Base-by-base conservation (phyloP, 345 rosid genomes). In the Iberis pinnata region DNA sequence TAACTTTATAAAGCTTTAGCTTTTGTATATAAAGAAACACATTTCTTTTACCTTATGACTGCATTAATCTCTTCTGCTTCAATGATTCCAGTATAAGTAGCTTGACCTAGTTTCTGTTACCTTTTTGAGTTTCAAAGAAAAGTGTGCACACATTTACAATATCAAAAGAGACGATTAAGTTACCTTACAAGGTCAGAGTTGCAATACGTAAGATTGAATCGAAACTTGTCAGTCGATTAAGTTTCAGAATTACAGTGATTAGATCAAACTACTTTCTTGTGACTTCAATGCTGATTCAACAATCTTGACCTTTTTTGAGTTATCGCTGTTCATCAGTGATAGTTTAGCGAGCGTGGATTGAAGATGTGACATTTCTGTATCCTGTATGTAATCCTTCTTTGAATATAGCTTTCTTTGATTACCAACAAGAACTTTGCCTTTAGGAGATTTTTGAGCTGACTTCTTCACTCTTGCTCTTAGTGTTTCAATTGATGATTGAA, bases 401-500 rank as follows among this genome's bases (percentile, higher is more conserved):
- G 67, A 42, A 20, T 68, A 62, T 38, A 69, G 79, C 58, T 73
- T 73, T 42, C 22, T 73, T 61, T 71, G 82, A 20, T 25, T 25
- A 36, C 41, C 17, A 3, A 17, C 36, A 9, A 43, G 0, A 5
- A 27, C 32, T 9, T 6, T 42, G 58, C 56, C 70, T 54, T 76
- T 79, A 24, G 71, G 58, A 49, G 82, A 74, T 44, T 72, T 75
- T 40, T 49, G 41, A 14, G 65, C 44, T 12, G 63, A 62, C 75
- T 82, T 80, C 42, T 69, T 74, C 48, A 75, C 71, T 75, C 95
- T 74, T 9, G 84, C 95, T 67, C 53, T 65, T 26, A 83, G 61
- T n/a, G 94, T 70, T 25, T 79, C 82, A 5, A 92, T 79, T 14
- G 95, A 80, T 51, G 84, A 71, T 36, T 49, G 86, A 65, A 93